A percentile compares a stretch with the other conserved stretches of the same genome.
phyloP scores from a whole-genome alignment of 495 filamentous ascomycete genomes.

The Aspergillus saccharolyticus region DNA sequence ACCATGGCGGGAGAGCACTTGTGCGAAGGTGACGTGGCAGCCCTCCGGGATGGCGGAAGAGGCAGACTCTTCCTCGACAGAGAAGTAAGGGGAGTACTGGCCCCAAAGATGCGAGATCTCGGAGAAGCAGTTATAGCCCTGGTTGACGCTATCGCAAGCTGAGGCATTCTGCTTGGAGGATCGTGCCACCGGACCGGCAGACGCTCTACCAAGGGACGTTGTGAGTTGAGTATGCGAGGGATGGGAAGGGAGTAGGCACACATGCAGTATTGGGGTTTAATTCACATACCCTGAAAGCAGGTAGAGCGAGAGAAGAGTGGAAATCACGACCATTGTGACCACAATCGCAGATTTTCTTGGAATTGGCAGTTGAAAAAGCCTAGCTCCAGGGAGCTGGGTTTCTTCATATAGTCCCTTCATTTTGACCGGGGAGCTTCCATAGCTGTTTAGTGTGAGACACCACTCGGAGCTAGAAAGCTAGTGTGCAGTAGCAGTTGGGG shows the following conservation, averaged over 20 bases:
- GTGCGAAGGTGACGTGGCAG: constrained; percentile 72
- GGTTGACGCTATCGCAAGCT: constrained; percentile 53
- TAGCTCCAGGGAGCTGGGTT: constrained; percentile 2
- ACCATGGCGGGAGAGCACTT: constrained; percentile 78
- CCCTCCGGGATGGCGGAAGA: constrained; percentile 49
- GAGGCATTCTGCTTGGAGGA: background rate
- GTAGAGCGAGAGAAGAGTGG: constrained; percentile 9
- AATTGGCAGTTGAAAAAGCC: background rate
- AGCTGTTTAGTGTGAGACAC: background rate
- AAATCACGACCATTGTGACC: background rate
- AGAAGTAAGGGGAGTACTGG: constrained; percentile 80
- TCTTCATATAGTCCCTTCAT: constrained; percentile 18
- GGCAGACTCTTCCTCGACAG: constrained; percentile 53
- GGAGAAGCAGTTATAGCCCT: constrained; percentile 59
- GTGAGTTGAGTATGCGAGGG: too few relatives aligned
- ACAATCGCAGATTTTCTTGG: background rate
- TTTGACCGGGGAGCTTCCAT: background rate
- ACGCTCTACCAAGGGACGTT: constrained; percentile 5
- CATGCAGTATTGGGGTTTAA: background rate
- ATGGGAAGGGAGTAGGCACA: too few relatives aligned
- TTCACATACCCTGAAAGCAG: constrained; percentile 15
- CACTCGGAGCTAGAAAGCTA: background rate
- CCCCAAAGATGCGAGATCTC: constrained; percentile 70
- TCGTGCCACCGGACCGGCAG: constrained; percentile 1
- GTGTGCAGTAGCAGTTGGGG: background rate